phyloP scores from a whole-genome alignment of 495 filamentous ascomycete species.

The Daldinia vernicosa region DNA sequence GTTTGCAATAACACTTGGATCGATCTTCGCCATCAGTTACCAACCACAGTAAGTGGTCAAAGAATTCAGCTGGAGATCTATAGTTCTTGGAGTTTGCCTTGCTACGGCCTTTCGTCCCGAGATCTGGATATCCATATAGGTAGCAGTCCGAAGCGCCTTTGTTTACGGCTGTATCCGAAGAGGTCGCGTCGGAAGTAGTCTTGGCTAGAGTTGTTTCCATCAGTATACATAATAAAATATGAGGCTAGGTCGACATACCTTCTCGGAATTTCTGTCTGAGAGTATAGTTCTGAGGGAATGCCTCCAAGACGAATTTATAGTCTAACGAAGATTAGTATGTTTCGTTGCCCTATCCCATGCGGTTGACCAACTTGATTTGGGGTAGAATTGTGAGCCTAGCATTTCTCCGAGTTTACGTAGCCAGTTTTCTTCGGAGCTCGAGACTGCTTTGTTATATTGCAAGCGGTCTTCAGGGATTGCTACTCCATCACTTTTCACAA shows the following conservation, averaged over 20 bases:
- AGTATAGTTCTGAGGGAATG: conserved; percentile 21
- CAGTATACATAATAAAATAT: not conserved
- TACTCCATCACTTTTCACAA: not conserved
- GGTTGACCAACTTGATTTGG: conserved; percentile 18
- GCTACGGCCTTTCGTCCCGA: not conserved
- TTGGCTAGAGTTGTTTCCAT: not conserved
- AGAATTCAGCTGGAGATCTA: conserved; percentile 54
- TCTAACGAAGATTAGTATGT: conserved; percentile 16
- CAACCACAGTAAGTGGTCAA: conserved; percentile 54
- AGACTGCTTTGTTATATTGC: not conserved
- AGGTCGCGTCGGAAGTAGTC: not conserved
- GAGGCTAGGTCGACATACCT: not conserved
- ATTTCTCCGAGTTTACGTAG: conserved; percentile 13
- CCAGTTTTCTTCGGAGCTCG: not conserved
- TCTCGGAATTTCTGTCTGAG: conserved; percentile 8
- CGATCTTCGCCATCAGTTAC: conserved; percentile 44
- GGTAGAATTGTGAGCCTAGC: conserved; percentile 16
- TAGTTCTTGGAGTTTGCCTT: conserved; percentile 33
- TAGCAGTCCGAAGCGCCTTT: conserved; percentile 47
- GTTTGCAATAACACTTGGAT: conserved; percentile 50
- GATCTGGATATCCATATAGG: conserved; percentile 55
- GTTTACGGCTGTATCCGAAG: not conserved
- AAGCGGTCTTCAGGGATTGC: not conserved
- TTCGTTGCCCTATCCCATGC: not conserved
- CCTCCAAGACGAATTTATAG: not conserved